Base-by-base conservation (phyloP, 2,329 filamentous ascomycete species). In the Exophiala aquamarina region DNA sequence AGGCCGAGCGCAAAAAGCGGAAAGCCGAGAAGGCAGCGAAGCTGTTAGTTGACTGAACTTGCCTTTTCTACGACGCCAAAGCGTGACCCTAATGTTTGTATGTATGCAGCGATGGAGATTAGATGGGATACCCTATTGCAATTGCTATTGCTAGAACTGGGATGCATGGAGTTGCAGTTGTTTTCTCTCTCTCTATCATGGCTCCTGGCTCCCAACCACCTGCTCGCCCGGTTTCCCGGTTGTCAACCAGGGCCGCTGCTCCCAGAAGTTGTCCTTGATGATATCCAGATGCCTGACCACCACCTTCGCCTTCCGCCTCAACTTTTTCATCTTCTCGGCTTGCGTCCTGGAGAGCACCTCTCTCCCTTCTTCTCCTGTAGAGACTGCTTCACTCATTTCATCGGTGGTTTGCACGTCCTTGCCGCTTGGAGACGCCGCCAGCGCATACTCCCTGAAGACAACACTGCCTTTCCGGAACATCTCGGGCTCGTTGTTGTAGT, bases 401-500 rank as follows among this genome's bases (percentile, higher is more conserved):
- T n/a, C n/a, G n/a, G n/a, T 71, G 65, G 3, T 70, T 61, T 15
- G 73, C 67, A 44, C n/a, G 28, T 75, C 52, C 50, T 44, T 71
- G 48, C 78, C 71, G 19, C 64, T 72, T 5, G 64, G 65, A 1
- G 80, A 77, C 39, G 41, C 35, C 33, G 85, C 83, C 13, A 89
- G 70, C 63, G 88, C 83, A 63, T 88, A 89, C 83, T 93, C 87
- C 59, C 91, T 80, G 65, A 91, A 93, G 4, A 97, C 70, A 2
- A 96, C 86, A 57, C 89, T 97, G 3, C 93, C 93, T 66, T 97
- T 98, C 66, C 86, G 93, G 68, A 82, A 95, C 13, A 96, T 90
- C 54, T 94, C 89, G 0, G 83, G 82, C 67, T 98, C 93, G 58
- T 95, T 93, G 68, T 98, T 98, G 71, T 98, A 98, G 70, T 98